A percentile compares a stretch with the other conserved stretches of the same genome.
Conservation (phyloP, 257 asterid genomes). For the Lycium ferocissimum region DNA sequence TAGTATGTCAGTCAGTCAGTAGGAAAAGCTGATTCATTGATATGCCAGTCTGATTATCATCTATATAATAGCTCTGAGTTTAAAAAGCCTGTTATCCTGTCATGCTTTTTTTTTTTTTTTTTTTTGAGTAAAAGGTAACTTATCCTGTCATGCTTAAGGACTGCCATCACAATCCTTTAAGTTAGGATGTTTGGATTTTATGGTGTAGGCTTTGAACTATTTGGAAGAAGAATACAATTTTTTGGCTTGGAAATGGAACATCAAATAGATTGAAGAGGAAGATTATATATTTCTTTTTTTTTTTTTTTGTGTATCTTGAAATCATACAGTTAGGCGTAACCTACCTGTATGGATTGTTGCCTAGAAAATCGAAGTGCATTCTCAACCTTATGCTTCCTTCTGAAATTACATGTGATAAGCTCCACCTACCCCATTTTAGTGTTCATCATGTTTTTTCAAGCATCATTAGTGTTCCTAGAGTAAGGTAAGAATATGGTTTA, state of each 20-base stretch:
- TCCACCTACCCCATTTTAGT: background rate
- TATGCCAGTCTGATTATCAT: background rate
- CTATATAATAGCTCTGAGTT: background rate
- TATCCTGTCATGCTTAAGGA: background rate
- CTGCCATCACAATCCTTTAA: background rate
- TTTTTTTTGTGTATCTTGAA: no score
- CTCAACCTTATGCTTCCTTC: background rate
- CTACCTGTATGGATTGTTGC: background rate
- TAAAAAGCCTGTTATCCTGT: background rate
- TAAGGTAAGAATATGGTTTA: conserved; percentile 31
- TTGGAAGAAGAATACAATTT: background rate
- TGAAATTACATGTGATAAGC: background rate
- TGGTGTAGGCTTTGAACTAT: background rate
- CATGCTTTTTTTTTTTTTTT: no score
- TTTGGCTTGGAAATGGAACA: background rate
- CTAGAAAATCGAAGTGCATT: background rate
- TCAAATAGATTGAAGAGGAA: background rate
- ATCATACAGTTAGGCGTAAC: background rate
- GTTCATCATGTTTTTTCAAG: background rate
- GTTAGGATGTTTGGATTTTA: background rate
- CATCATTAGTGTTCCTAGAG: background rate
- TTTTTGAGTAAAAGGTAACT: no score
- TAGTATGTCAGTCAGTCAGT: background rate
- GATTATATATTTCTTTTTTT: background rate
- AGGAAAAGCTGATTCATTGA: background rate